Base-by-base conservation (phyloP, 768 basidiomycete genomes). In the Podaxis mareebaensis region DNA sequence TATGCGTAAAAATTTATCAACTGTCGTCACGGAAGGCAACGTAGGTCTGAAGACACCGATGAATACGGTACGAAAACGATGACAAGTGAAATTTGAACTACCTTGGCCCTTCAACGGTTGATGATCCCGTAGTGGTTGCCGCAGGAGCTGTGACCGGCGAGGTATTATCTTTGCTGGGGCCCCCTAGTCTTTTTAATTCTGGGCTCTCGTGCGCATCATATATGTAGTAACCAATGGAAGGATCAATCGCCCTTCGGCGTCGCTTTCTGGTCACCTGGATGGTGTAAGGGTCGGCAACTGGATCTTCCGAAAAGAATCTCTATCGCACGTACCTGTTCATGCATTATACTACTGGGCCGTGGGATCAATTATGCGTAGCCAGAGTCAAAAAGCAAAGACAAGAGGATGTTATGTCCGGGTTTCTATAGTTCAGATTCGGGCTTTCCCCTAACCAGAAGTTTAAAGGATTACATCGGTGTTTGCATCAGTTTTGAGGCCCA, bases 201-300 rank as follows among this genome's bases (percentile, higher is more conserved):
- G 15, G 6, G 48, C 12, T 22, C 26, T 44, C 38, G 15, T 12
- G 15, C 6, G 11, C 46, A 4, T 12, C 26, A 36, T 61, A 58
- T 42, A 71, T 55, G 63, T 78, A 79, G 63, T 77, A 79, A 2
- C 78, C 76, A 20, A 78, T 69, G 57, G 77, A 78, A n/a, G 78
- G 77, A 63, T 79, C 78, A 38, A 78, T 65, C 24, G 77, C 75
- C n/a, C 67, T 67, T 30, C 73, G 71, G 42, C 67, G 73, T 13
- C 77, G 73, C 60, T 71, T 75, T 33, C 73, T 67, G 48, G 65
- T 70, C 22, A 74, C 63, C 75, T 76, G 44, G n/a, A 28, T n/a
- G n/a, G 42, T 42, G 39, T 42, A 26, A 15, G 17, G 11, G 15
- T 39, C 26, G 7, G 22, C 17, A 63, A 42, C 12, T 5, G 5